Evolutionary conservation across 2,329 filamentous ascomycete genomes (phyloP), one percentile per base, ranked within the genome.

Genomic region (Xylariaceae sp.): DNA sequence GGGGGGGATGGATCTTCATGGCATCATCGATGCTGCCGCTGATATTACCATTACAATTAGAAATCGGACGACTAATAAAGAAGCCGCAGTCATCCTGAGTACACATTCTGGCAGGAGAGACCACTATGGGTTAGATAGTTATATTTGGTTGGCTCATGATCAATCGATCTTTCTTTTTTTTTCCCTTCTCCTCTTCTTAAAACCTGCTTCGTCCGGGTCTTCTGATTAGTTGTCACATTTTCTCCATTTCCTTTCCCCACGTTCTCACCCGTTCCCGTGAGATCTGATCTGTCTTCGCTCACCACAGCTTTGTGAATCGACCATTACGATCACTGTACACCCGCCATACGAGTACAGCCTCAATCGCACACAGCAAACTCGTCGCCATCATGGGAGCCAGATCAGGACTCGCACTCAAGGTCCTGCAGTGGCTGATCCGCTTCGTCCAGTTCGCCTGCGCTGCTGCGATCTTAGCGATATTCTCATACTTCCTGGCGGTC

Each of bases 401-500:
- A 63, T 74, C 77, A 50, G 84, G 85, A 64, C 73, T 86, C 62
- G 79, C 84, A 67, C 83, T 96, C 68, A 90, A 90, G 69, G 75
- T 82, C 61, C 60, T 82, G 51, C 88, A 90, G 70, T 88, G 88
- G 72, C 80, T 87, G 72, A 77, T 95, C 69, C 89, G 93, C 66
- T 76, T 82, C 65, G 75, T 96, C 58, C 84, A 90, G 69, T 88
- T 96, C 74, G 80, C 83, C 71, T 89, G 85, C 73, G 80, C 88
- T 7, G 85, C 81, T 60, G 80, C 96, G 66, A 82, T 93, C 62
- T 82, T 97, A 62, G 88, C 83, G 66, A 83, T 94, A 69, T 92
- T 88, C 80, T 87, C 86, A 53, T 96, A 95, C 80, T 95, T 92
- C 80, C 84, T 97, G 53, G 85, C 88, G 7, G 82, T 88, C 7